Percentiles rank a stretch among this genome's conserved stretches.
These are phyloP conservation scores for Phyllosticta citrichinensis DNA, from an alignment of 2,329 filamentous ascomycete genomes.

Conservation along the genomic window DNA sequence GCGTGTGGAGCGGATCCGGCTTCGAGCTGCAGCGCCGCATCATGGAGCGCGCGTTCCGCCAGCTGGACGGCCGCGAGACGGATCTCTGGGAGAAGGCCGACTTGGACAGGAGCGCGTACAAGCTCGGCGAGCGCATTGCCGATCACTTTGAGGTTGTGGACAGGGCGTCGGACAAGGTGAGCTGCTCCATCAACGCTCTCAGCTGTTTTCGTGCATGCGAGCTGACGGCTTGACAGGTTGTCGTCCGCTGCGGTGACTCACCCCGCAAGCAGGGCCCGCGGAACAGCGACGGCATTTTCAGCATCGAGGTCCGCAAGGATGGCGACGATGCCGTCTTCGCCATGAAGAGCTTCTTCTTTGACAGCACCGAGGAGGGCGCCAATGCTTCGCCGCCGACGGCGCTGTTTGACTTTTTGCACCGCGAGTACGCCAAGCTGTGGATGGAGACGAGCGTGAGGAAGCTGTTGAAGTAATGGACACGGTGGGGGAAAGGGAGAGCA, in stretches of 20 bases:
- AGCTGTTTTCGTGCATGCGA: background rate
- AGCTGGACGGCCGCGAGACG: slow-evolving; percentile 20
- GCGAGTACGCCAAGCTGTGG: slow-evolving; percentile 30
- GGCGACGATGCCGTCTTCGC: slow-evolving; percentile 28
- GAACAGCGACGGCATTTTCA: slow-evolving; percentile 27
- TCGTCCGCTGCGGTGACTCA: slow-evolving; percentile 29
- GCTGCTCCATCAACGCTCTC: background rate
- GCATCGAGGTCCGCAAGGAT: slow-evolving; percentile 30
- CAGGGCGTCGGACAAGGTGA: slow-evolving; percentile 25
- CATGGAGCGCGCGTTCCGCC: slow-evolving; percentile 27
- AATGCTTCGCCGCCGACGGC: slow-evolving; percentile 19
- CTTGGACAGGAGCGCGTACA: slow-evolving; percentile 23
- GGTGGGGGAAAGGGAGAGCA: too few relatives aligned
- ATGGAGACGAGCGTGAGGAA: slow-evolving; percentile 32
- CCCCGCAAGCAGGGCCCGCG: slow-evolving; percentile 22
- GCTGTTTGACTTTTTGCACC: slow-evolving; percentile 23
- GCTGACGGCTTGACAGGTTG: slow-evolving; percentile 17
- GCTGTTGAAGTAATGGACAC: slow-evolving; percentile 18
- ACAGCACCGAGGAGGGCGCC: slow-evolving; percentile 28
- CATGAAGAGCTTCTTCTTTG: slow-evolving; percentile 30
- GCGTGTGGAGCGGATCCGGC: slow-evolving; percentile 28
- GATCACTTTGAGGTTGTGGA: slow-evolving; percentile 34
- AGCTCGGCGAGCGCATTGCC: slow-evolving; percentile 26
- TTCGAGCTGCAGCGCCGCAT: slow-evolving; percentile 26
- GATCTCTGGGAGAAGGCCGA: slow-evolving; percentile 28